Base-by-base conservation (phyloP, 345 rosid species). In the Firmiana major region DNA sequence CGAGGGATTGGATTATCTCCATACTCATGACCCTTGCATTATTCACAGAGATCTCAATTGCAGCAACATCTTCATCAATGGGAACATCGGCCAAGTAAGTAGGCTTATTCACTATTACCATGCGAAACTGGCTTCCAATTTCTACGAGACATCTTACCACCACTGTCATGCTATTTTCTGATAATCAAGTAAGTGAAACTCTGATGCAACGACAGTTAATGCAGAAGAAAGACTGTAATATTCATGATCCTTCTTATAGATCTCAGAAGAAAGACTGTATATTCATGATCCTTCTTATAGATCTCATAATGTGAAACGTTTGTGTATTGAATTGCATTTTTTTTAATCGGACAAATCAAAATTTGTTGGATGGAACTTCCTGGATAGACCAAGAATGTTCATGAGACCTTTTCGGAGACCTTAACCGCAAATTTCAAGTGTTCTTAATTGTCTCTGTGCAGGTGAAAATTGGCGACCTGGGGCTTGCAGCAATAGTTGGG, bases 381-480 rank as follows among this genome's bases (percentile, higher is more conserved):
- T 45, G 73, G 55, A 45, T 68, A 46, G 12, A 68, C 7, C 40
- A 10, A 13, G 71, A 34, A 67, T 15, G 49, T 11, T 66, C 53
- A 42, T 5, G 4, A 43, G 34, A 67, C 31, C 46, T 67, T 12
- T 22, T 66, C 26, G 0, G 46, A 42, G 71, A 36, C 12, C 3
- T 16, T 10, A 19, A 71, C 45, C 19, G 21, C 15, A 46, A 77
- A 64, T 69, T 74, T 63, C 43, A 77, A 68, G 36, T 10, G 24
- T 26, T 22, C 34, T 40, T 73, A 28, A 53, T 65, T 55, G 55
- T 16, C 15, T 77, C 13, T 45, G 34, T 65, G 45, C 75, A 90
- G 92, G 85, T 88, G 74, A 90, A 89, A 83, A 90, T 90, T 58
- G 94, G 94, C n/a, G 92, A 90, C 81, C 78, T 90, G 26, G 94